Conservation (phyloP, 768 basidiomycete genomes). For the Rhodosporidiobolus odoratus region DNA sequence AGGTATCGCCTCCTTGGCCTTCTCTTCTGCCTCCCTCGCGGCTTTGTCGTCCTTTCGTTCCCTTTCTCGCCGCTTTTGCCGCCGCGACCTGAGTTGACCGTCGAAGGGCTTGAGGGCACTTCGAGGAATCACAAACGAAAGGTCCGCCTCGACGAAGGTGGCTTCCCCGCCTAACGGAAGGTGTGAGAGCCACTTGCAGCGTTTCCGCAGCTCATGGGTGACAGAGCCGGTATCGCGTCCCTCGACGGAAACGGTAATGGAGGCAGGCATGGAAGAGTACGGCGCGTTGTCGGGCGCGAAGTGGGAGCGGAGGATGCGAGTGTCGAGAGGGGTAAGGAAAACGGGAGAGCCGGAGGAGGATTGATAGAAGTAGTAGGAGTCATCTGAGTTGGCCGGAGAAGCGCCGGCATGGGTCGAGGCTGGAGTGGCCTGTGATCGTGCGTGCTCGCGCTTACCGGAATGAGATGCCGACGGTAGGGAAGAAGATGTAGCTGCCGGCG, state of each 20-base stretch:
- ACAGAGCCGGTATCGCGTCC: constrained; percentile 51
- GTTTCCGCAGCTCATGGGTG: constrained; percentile 86
- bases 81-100: constrained; percentile 68
- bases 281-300: too few species aligned
- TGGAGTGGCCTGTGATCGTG: too few species aligned
- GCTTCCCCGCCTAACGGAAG: constrained; percentile 87
- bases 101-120: constrained; percentile 73
- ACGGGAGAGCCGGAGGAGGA: constrained; percentile 82
- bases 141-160: constrained; percentile 83
- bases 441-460: too few species aligned
- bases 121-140: constrained; percentile 66
- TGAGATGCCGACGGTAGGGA: too few species aligned
- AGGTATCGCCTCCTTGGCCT: constrained; percentile 57
- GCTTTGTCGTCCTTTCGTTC: constrained; percentile 81
- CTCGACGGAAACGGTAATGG: constrained; percentile 73
- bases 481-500: too few species aligned
- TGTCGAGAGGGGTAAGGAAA: constrained; percentile 92
- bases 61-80: constrained; percentile 70
- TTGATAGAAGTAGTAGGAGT: constrained; percentile 94
- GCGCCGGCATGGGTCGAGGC: too few species aligned
- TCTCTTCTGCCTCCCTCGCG: constrained; percentile 67
- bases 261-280: constrained; percentile 80
- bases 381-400: constrained; percentile 54
- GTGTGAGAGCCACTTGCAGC: constrained; percentile 92
- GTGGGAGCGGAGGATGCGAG: constrained; percentile 80